phyloP scores from a whole-genome alignment of 257 asterid genomes.

The Datura wrightii region DNA sequence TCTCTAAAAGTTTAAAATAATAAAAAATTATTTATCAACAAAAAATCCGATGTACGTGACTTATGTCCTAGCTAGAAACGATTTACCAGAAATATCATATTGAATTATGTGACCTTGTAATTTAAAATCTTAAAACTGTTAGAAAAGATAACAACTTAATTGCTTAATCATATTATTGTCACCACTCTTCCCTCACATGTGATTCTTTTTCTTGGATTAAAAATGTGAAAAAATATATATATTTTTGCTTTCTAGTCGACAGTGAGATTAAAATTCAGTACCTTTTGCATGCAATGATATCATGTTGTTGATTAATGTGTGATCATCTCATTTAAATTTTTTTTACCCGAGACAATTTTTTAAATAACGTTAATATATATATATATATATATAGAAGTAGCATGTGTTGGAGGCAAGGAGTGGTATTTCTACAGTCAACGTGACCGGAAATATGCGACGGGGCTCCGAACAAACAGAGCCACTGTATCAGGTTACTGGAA shows the following conservation, averaged over 20 bases:
- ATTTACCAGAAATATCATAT: background rate
- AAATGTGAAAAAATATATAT: too few relatives aligned
- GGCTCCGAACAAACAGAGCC: constrained; percentile 85
- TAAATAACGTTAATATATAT: background rate
- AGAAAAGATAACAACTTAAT: too few relatives aligned
- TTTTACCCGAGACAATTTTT: too few relatives aligned
- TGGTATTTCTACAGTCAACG: constrained; percentile 89
- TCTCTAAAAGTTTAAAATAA: too few relatives aligned
- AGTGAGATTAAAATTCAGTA: too few relatives aligned
- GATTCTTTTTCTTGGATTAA: too few relatives aligned
- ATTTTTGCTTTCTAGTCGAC: too few relatives aligned
- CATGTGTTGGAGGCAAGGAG: constrained; percentile 82
- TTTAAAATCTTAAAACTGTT: too few relatives aligned
- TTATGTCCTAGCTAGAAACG: background rate
- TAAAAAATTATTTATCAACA: too few relatives aligned
- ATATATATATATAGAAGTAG: constrained; percentile 55
- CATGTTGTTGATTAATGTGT: background rate
- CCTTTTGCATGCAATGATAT: too few relatives aligned
- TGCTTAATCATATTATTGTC: background rate
- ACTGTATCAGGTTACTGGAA: constrained; percentile 90
- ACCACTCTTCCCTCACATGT: background rate
- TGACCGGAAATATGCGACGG: constrained; percentile 85
- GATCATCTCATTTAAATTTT: background rate
- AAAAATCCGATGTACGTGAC: too few relatives aligned
- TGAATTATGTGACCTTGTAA: background rate